A percentile compares a stretch with the other conserved stretches of the same genome.
Evolutionary conservation across 2,329 filamentous ascomycete genomes (phyloP).

Genomic region (Fusarium virguliforme): DNA sequence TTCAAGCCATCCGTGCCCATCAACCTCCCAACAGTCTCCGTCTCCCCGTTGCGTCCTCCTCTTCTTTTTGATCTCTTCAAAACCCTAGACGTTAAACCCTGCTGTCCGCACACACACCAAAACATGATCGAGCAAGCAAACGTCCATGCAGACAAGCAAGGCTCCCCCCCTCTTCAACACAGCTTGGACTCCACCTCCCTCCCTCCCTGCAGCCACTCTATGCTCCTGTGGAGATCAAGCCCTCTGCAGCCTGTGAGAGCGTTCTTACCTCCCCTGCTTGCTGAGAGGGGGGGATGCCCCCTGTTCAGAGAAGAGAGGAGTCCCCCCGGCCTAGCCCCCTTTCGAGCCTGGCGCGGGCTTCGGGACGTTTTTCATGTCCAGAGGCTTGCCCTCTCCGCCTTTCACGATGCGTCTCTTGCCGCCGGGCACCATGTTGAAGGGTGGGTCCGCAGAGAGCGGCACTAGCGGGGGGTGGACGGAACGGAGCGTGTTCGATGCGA

Average conservation of each 20-base stretch:
- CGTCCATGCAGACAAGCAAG: conserved; percentile 40
- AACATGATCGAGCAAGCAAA: conserved; percentile 26
- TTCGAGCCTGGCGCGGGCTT: conserved; percentile 38
- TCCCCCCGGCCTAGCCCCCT: conserved; percentile 32
- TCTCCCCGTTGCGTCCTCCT: not conserved
- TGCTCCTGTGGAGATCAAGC: conserved; percentile 39
- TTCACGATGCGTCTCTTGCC: conserved; percentile 60
- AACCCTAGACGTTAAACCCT: conserved; percentile 18
- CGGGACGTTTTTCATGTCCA: conserved; percentile 46
- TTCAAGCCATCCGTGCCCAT: conserved; percentile 18
- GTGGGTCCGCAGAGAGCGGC: conserved; percentile 44
- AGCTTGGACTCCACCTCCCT: conserved; percentile 27
- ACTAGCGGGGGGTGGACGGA: conserved; percentile 41
- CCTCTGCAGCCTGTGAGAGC: conserved; percentile 33
- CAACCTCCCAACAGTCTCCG: conserved; percentile 1
- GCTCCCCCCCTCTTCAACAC: conserved; percentile 23
- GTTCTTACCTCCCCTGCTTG: conserved; percentile 29
- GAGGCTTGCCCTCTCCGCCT: conserved; percentile 54
- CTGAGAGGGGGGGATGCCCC: conserved; percentile 29
- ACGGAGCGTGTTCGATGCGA: conserved; percentile 38
- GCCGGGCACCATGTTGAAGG: conserved; percentile 52
- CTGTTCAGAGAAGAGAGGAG: conserved; percentile 8
- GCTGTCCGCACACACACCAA: conserved; percentile 13
- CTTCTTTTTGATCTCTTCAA: not conserved
- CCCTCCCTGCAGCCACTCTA: conserved; percentile 51